These are phyloP conservation scores for Pneumocystis canis DNA, from an alignment of 1,139 yeast species.

Conservation along the genomic window DNA sequence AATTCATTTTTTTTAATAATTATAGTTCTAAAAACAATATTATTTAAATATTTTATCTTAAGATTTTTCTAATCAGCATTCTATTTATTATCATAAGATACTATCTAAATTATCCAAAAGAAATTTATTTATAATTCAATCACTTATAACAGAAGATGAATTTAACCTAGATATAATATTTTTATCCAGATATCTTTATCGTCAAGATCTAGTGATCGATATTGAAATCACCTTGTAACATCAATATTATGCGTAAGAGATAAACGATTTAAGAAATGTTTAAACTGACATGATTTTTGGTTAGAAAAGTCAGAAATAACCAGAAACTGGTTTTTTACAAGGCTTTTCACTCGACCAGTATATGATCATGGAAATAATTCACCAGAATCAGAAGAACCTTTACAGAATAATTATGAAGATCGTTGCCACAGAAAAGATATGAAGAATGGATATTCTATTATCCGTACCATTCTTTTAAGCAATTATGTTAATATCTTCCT, in stretches of 20 bases:
- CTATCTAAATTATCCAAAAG: background rate
- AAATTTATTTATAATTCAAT: background rate
- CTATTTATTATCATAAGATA: too few relatives aligned
- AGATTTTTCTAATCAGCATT: background rate
- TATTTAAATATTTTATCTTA: too few relatives aligned
- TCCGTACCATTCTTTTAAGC: conserved; percentile 33
- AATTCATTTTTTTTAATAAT: background rate
- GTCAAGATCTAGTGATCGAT: too few relatives aligned
- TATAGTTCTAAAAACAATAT: too few relatives aligned
- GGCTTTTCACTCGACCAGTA: background rate
- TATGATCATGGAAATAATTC: background rate
- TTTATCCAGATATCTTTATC: too few relatives aligned
- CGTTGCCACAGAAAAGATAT: background rate
- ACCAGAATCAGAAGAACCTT: background rate
- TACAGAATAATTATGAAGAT: background rate
- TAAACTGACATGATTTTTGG: background rate
- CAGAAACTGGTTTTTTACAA: background rate
- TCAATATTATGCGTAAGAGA: background rate
- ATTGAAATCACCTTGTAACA: too few relatives aligned
- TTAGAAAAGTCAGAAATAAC: background rate
- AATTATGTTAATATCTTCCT: conserved; percentile 68
- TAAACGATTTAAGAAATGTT: background rate
- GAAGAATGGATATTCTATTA: background rate
- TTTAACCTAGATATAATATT: too few relatives aligned
- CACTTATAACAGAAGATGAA: too few relatives aligned